These are phyloP conservation scores for Leccinum colubrinum DNA, from an alignment of 1,284 basidiomycete genomes.

Conservation along the genomic window DNA sequence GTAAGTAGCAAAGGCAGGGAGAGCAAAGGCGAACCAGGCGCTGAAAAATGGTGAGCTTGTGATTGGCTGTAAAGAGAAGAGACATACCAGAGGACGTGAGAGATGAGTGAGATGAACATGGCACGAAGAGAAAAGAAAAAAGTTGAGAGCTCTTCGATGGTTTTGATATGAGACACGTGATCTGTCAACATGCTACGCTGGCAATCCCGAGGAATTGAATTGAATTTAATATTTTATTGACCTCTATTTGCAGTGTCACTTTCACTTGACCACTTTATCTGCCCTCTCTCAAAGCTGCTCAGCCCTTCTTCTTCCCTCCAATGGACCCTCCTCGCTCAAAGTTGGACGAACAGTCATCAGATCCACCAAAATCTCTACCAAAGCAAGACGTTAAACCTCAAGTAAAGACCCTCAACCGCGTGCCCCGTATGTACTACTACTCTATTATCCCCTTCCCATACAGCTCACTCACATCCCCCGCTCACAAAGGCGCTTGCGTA, in stretches of 20 bases:
- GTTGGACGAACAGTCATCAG: constrained; percentile 43
- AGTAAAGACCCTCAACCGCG: constrained; percentile 76
- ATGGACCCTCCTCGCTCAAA: constrained; percentile 32
- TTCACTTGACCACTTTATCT: constrained; percentile 3
- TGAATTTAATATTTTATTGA: constrained; percentile 9
- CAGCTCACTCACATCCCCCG: constrained; percentile 8
- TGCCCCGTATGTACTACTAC: constrained; percentile 60
- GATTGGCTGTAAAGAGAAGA: fast-evolving
- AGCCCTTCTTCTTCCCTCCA: neutral
- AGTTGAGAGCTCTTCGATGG: no score
- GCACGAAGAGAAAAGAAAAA: neutral
- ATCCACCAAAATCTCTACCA: constrained; percentile 33
- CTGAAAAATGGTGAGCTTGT: constrained; percentile 30
- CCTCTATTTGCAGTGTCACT: neutral
- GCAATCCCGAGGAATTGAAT: neutral
- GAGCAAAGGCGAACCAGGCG: constrained; percentile 67
- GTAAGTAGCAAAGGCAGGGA: constrained; percentile 63
- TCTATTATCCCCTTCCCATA: constrained; percentile 15
- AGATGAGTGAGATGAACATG: constrained; percentile 50
- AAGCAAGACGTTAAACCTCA: constrained; percentile 65
- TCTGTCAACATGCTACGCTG: neutral
- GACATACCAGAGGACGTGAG: constrained; percentile 37
- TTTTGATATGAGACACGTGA: constrained; percentile 1
- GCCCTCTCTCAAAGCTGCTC: neutral
- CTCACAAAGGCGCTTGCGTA: neutral